Conservation (phyloP, 2,329 filamentous ascomycete species). For the Emmonsia crescens region DNA sequence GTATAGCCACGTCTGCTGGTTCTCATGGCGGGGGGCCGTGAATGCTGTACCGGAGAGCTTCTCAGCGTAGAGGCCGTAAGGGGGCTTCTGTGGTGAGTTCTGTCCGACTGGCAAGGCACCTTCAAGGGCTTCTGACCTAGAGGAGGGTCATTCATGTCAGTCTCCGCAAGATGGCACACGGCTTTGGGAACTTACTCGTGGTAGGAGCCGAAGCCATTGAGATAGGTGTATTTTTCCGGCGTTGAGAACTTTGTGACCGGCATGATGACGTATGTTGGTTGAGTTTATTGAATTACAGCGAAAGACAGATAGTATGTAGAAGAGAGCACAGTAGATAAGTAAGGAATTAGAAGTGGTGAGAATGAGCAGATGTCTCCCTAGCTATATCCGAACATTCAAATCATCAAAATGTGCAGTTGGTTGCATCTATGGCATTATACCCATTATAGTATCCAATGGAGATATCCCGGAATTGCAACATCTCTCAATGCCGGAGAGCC, state of each 20-base stretch:
- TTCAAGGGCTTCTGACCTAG: constrained; percentile 63
- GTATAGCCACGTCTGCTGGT: constrained; percentile 64
- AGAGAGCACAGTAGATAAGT: too few relatives aligned
- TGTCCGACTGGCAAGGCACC: constrained; percentile 63
- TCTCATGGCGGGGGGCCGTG: constrained; percentile 57
- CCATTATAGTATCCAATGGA: too few relatives aligned
- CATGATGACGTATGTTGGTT: constrained; percentile 37
- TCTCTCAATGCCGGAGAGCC: neutral
- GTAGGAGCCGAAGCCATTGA: constrained; percentile 66
- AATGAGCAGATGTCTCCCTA: too few relatives aligned
- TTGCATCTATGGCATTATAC: too few relatives aligned
- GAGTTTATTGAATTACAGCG: too few relatives aligned
- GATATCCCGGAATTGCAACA: too few relatives aligned
- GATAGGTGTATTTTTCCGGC: constrained; percentile 62
- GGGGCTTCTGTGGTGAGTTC: constrained; percentile 73
- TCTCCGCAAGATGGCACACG: neutral
- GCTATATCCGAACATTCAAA: too few relatives aligned
- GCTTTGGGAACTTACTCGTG: constrained; percentile 54
- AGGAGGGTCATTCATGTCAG: constrained; percentile 11
- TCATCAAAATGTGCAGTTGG: too few relatives aligned
- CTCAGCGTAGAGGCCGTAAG: constrained; percentile 71
- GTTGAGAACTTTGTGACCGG: constrained; percentile 53
- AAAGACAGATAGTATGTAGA: too few relatives aligned
- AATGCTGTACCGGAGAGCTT: constrained; percentile 64
- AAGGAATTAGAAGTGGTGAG: too few relatives aligned